A percentile compares a stretch with the other conserved stretches of the same genome.
Conservation (phyloP, 306 rosid species). For the Rosa chinensis region DNA sequence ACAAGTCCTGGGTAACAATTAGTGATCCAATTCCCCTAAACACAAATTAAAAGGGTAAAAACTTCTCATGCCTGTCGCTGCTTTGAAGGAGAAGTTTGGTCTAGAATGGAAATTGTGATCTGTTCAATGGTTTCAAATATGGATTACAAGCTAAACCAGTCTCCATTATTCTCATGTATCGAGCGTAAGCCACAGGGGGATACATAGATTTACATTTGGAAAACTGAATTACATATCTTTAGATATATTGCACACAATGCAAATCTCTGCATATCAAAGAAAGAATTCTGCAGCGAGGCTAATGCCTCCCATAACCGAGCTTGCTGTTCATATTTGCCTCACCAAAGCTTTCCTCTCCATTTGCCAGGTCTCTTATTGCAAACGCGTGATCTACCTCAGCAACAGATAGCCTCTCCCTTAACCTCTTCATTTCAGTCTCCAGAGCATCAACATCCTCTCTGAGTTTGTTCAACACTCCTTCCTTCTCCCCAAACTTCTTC, state of each 20-base stretch:
- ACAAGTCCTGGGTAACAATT: no score
- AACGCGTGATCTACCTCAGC: not conserved
- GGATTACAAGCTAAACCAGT: not conserved
- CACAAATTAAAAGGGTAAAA: not conserved
- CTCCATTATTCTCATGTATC: not conserved
- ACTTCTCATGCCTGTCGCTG: not conserved
- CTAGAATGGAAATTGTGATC: not conserved
- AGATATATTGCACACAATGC: not conserved
- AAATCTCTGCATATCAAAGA: not conserved
- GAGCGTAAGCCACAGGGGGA: not conserved
- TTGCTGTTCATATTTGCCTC: slow-evolving; percentile 5
- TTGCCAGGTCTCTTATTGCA: not conserved
- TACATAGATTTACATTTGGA: no score
- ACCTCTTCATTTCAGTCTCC: slow-evolving; percentile 11
- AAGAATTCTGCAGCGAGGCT: not conserved
- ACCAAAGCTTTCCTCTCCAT: not conserved
- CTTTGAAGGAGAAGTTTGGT: not conserved
- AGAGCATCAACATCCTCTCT: not conserved
- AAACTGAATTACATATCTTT: not conserved
- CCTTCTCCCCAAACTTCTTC: slow-evolving; percentile 7
- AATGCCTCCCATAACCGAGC: not conserved
- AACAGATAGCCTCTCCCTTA: not conserved
- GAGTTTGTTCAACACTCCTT: not conserved
- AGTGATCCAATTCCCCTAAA: no score
- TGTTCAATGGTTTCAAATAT: not conserved